Evolutionary conservation across 1,139 yeast genomes (phyloP), one percentile per base, ranked within the genome.

Genomic region (Yamadazyma blattariae): DNA sequence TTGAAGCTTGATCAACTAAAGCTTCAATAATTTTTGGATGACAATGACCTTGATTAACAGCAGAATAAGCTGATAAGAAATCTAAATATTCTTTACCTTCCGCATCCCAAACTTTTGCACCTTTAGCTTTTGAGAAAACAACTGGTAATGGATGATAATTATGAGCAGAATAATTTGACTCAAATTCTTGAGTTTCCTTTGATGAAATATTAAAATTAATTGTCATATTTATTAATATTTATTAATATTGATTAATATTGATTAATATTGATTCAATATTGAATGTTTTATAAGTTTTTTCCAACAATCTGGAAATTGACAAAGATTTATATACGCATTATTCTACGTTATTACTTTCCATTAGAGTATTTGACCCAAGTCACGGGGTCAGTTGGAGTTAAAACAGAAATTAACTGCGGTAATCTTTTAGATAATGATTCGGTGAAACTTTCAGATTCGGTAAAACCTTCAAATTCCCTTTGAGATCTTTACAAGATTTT

Each of bases 21-120:
- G 98, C 97, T 32, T 65, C 73, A 42, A 92, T 74, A 57, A 90
- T 90, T 64, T 86, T 82, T 40, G 97, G 97, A 59, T 90, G 97
- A 63, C 97, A 90, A 61, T 90, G 98, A 40, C 98, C 98, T 63
- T 92, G 97, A 69, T 92, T 92, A 27, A 92, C 97, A 10, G 98
- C 97, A 25, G 96, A 88, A 65, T 90, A 90, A 7, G 97, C 96
- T 22, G 94, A 83, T 46, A 89, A 67, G 57, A 89, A 89, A 61
- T 89, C 97, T 47, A 89, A 67, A 59, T 85, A 85, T 55, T 84
- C 88, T 33, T 74, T 82, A 43, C 96, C 97, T 63, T 90, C 97
- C 10, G 97, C 97, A 57, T 92, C 97, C 97, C 97, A 90, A 25
- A 92, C 97, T 46, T 86, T 86, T 24, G 97, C 96, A 34, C 97